A percentile compares a stretch with the other conserved stretches of the same genome.
Conservation (phyloP, 2,329 filamentous ascomycete species). For the Penicillium olsonii region DNA sequence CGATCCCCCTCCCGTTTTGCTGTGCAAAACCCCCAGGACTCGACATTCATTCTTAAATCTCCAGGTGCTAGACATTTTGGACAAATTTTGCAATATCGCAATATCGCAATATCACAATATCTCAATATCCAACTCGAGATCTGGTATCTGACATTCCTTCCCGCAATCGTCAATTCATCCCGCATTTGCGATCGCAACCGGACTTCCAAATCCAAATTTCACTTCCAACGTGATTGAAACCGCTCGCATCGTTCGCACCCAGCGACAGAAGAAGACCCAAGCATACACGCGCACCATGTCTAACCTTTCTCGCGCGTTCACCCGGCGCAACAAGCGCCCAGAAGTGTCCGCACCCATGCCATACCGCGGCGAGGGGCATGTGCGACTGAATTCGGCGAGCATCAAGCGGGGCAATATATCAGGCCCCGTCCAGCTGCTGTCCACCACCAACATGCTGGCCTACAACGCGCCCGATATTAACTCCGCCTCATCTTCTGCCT, state of each 20-base stretch:
- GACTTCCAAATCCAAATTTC: slow-evolving; percentile 3
- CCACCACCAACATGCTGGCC: slow-evolving; percentile 93
- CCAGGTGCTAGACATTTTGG: slow-evolving; percentile 14
- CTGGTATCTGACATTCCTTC: slow-evolving; percentile 34
- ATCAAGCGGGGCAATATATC: slow-evolving; percentile 68
- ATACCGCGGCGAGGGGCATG: slow-evolving; percentile 44
- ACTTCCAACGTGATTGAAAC: slow-evolving; percentile 7
- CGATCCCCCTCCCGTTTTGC: slow-evolving; percentile 31
- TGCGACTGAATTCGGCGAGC: slow-evolving; percentile 46
- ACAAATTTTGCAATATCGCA: not conserved
- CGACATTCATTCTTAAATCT: slow-evolving; percentile 25
- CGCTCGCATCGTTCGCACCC: not conserved
- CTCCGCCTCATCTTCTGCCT: slow-evolving; percentile 50
- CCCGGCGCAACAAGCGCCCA: slow-evolving; percentile 50
- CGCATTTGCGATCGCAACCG: slow-evolving; percentile 12
- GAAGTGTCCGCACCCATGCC: slow-evolving; percentile 48
- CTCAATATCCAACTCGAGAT: slow-evolving; percentile 11
- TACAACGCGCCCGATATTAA: slow-evolving; percentile 89
- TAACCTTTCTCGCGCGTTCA: slow-evolving; percentile 48
- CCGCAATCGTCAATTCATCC: slow-evolving; percentile 28
- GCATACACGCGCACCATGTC: slow-evolving; percentile 33
- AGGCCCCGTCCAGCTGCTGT: slow-evolving; percentile 78
- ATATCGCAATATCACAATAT: not conserved
- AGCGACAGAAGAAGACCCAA: slow-evolving; percentile 1
- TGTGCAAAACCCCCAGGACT: slow-evolving; percentile 28